These are phyloP conservation scores for Kuraishia molischiana DNA, from an alignment of 805 yeast species.

Conservation along the genomic window DNA sequence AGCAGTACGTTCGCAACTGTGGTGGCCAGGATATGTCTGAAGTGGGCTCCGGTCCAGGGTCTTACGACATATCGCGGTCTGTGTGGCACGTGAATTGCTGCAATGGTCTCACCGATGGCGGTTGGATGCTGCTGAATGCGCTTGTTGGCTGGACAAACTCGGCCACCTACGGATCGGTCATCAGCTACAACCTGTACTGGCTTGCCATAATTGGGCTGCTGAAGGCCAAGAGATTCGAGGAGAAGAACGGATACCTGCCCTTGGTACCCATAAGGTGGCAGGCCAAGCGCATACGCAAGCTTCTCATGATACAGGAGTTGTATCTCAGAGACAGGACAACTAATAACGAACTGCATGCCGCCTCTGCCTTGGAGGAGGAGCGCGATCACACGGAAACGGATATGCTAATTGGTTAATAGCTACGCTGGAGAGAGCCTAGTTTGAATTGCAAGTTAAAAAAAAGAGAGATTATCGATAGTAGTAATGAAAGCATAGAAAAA, in stretches of 20 bases:
- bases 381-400: not conserved
- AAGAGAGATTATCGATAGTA: too few species aligned
- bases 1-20: conserved; percentile 62
- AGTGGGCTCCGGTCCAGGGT: conserved; percentile 89
- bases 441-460: not conserved
- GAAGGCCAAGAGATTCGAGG: conserved; percentile 34
- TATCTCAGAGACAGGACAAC: not conserved
- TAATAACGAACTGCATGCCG: not conserved
- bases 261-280: conserved; percentile 55
- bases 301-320: conserved; percentile 7
- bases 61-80: conserved; percentile 68
- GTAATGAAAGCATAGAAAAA: too few species aligned
- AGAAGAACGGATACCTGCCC: conserved; percentile 49
- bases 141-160: conserved; percentile 90
- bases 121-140: conserved; percentile 88
- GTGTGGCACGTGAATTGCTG: conserved; percentile 96
- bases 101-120: conserved; percentile 85
- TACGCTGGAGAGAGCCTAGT: too few species aligned
- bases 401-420: not conserved
- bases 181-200: conserved; percentile 72
- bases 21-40: conserved; percentile 81
- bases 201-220: conserved; percentile 33
- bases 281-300: conserved; percentile 38
- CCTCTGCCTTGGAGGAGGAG: not conserved
- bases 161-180: conserved; percentile 83